Evolutionary conservation across 78 protist species (phyloP), one percentile per base, ranked within the genome.

Genomic region (Dictyostelium intermedium): DNA sequence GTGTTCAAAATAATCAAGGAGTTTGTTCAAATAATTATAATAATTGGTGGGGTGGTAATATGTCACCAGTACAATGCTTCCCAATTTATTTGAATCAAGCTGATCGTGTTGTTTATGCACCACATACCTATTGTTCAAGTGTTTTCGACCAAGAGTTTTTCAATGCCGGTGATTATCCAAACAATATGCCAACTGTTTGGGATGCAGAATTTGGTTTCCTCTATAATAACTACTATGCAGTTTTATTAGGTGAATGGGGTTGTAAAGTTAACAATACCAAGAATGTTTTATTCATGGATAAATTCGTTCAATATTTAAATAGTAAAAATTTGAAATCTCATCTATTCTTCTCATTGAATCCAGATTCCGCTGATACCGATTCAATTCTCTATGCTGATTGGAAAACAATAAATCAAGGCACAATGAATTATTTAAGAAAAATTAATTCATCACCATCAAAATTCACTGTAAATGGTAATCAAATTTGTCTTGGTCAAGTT

Each of bases 241-340:
- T 93, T 7, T 77, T 93, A 30, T 25, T 96, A 14, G 97, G 97
- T 14, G 97, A 96, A 73, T 96, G 97, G 97, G 97, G 97, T 34
- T 93, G 97, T 53, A 82, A 86, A 56, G 76, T 39, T 3, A 91
- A 83, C 82, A 63, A 16, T 32, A 73, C 83, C n/a, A 85, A 85
- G 53, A 89, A 94, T 85, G 23, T 13, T n/a, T 9, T 63, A 41
- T 94, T 93, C 84, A 50, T 89, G 23, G 27, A 45, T n/a, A 20
- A 32, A 37, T 82, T 89, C 43, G 35, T n/a, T 23, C 4, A 5
- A 30, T 94, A 89, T n/a, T 60, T 94, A 13, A 77, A 77, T 74
- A 1, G 10, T 8, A 66, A 80, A 35, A 60, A 73, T 16, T 72
- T 83, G 27, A 32, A 34, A 14, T 77, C 72, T 6, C 92, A 83